These are phyloP conservation scores for Calonectria montana DNA, from an alignment of 2,329 filamentous ascomycete genomes.

Conservation along the genomic window DNA sequence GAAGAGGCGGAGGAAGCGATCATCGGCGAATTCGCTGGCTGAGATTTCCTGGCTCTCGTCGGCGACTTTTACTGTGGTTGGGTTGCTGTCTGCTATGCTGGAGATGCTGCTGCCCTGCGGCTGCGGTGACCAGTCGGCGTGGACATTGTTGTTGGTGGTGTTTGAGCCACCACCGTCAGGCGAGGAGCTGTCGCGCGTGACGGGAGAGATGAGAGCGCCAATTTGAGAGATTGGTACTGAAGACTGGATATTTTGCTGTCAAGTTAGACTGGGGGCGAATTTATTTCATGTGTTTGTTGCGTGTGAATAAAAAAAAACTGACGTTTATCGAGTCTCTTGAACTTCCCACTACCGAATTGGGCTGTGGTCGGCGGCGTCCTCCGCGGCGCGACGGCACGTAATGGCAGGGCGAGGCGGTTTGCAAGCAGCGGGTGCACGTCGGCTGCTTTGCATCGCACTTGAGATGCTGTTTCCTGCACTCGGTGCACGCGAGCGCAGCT, in stretches of 20 bases:
- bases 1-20: slow-evolving; percentile 9
- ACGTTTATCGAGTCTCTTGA: neutral
- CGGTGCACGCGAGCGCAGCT: neutral
- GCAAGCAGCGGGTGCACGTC: neutral
- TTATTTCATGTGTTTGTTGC: no score
- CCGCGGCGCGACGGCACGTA: neutral
- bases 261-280: no score
- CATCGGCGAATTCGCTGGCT: neutral
- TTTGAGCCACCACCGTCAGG: neutral
- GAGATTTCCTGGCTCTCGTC: neutral
- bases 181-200: neutral
- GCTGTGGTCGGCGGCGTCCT: neutral
- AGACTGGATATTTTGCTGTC: neutral
- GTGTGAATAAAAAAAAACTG: neutral
- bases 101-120: neutral
- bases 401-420: neutral
- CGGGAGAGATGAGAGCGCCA: neutral
- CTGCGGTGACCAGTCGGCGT: neutral
- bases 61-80: neutral
- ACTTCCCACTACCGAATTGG: neutral
- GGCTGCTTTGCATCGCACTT: slow-evolving; percentile 1
- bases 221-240: neutral
- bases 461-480: neutral
- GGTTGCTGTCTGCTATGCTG: neutral
- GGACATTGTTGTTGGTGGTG: neutral